These are phyloP conservation scores for Pseudocercospora ulei DNA, from an alignment of 2,329 filamentous ascomycete genomes.

Conservation along the genomic window DNA sequence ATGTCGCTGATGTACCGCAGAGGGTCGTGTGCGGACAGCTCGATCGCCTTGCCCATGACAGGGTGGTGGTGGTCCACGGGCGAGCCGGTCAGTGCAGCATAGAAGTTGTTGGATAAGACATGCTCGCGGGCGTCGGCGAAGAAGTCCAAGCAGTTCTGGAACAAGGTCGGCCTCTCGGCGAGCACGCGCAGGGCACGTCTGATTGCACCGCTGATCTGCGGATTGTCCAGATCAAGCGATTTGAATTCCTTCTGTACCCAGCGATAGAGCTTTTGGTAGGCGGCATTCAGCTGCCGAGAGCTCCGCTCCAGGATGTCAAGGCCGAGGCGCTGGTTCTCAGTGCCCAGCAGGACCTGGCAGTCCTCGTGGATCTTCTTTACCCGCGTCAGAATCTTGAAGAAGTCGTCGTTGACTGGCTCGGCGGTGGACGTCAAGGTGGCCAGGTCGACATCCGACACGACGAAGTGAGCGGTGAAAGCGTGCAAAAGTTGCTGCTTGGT, in stretches of 20 bases:
- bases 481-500: constrained; percentile 67
- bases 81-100: constrained; percentile 71
- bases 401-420: constrained; percentile 73
- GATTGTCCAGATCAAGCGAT: constrained; percentile 82
- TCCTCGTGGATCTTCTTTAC: constrained; percentile 82
- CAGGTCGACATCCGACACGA: constrained; percentile 71
- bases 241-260: constrained; percentile 95
- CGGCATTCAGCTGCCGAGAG: constrained; percentile 73
- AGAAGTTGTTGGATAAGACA: constrained; percentile 79
- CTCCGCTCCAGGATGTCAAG: constrained; percentile 86
- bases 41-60: constrained; percentile 67
- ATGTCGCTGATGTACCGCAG: constrained; percentile 91
- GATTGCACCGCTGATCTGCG: constrained; percentile 78
- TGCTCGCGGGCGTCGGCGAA: constrained; percentile 85
- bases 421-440: constrained; percentile 64
- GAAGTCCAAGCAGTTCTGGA: constrained; percentile 85
- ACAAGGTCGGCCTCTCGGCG: constrained; percentile 78
- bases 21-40: constrained; percentile 83
- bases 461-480: constrained; percentile 72
- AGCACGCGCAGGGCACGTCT: constrained; percentile 74
- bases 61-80: constrained; percentile 48
- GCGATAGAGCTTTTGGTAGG: constrained; percentile 89
- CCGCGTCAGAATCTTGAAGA: constrained; percentile 66
- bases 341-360: constrained; percentile 78
- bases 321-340: constrained; percentile 79